Conservation (phyloP, 768 basidiomycete genomes). For the Rhodotorula sphaerocarpa region DNA sequence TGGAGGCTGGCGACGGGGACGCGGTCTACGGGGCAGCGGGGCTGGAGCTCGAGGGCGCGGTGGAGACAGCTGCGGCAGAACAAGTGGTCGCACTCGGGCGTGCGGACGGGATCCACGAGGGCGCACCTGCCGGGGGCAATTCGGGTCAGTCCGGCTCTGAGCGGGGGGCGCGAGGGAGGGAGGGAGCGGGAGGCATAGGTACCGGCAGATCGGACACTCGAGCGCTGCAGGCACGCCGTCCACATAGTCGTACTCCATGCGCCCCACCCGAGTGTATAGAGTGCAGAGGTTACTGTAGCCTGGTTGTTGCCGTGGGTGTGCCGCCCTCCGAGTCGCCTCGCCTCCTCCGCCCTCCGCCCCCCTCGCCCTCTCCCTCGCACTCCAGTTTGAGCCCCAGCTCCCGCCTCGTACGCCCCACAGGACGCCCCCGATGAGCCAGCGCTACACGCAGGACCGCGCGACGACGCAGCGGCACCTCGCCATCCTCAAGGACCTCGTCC, state of each 20-base stretch:
- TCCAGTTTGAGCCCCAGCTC: no score
- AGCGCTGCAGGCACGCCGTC: not conserved
- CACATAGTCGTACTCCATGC: not conserved
- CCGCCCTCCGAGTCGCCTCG: no score
- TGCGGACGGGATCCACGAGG: slow-evolving; percentile 14
- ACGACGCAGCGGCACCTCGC: slow-evolving; percentile 36
- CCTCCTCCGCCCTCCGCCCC: no score
- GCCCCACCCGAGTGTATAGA: no score
- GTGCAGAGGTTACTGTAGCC: no score
- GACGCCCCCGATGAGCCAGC: slow-evolving; percentile 7
- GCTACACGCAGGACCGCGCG: slow-evolving; percentile 24
- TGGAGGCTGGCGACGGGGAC: not conserved
- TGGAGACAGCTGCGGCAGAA: slow-evolving; percentile 18
- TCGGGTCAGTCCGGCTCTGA: not conserved
- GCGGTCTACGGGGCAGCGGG: slow-evolving; percentile 23
- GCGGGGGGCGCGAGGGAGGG: not conserved
- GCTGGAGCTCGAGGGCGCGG: slow-evolving; percentile 7
- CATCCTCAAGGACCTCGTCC: slow-evolving; percentile 71
- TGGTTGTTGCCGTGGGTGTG: no score
- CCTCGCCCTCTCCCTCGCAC: no score
- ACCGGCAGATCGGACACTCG: slow-evolving; percentile 16
- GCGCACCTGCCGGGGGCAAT: not conserved
- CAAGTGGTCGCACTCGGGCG: slow-evolving; percentile 13
- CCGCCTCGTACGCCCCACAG: not conserved
- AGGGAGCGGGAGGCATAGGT: not conserved